A percentile compares a stretch with the other conserved stretches of the same genome.
These are phyloP conservation scores for Dendrobium catenatum DNA, from an alignment of 106 monocot genomes.

Conservation along the genomic window DNA sequence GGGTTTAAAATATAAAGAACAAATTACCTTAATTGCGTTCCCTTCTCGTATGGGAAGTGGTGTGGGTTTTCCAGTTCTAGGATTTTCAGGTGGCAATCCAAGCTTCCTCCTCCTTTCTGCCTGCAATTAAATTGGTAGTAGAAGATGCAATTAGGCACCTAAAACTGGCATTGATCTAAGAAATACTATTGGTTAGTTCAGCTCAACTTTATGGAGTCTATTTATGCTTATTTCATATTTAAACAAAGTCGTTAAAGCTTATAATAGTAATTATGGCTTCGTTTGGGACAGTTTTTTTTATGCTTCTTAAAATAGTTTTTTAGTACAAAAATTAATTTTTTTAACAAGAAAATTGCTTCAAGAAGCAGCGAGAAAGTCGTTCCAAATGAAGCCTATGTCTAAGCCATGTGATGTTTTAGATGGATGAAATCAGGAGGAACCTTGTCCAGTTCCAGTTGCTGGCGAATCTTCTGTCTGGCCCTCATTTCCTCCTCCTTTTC, in stretches of 20 bases:
- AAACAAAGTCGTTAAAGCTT: neutral
- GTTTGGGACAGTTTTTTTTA: too few species aligned
- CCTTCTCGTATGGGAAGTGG: slow-evolving; percentile 30
- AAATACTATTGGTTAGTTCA: neutral
- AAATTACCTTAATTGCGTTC: slow-evolving; percentile 18
- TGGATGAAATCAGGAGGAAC: slow-evolving; percentile 16
- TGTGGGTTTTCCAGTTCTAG: slow-evolving; percentile 19
- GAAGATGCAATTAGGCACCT: neutral
- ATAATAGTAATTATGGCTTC: neutral
- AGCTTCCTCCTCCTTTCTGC: slow-evolving; percentile 76
- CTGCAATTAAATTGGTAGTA: slow-evolving; percentile 22
- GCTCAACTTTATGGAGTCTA: too few species aligned
- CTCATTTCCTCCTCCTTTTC: slow-evolving; percentile 77
- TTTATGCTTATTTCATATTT: neutral
- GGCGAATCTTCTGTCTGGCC: slow-evolving; percentile 71
- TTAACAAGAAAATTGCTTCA: too few species aligned
- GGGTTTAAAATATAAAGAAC: neutral
- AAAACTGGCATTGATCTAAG: neutral
- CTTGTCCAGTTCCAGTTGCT: slow-evolving; percentile 66
- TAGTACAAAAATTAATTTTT: too few species aligned
- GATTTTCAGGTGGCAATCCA: slow-evolving; percentile 54
- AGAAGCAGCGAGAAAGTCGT: too few species aligned
- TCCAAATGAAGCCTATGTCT: neutral
- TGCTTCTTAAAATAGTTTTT: too few species aligned
- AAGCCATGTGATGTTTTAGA: neutral